These are phyloP conservation scores for Extremus antarcticus DNA, from an alignment of 495 filamentous ascomycete genomes.

Conservation along the genomic window DNA sequence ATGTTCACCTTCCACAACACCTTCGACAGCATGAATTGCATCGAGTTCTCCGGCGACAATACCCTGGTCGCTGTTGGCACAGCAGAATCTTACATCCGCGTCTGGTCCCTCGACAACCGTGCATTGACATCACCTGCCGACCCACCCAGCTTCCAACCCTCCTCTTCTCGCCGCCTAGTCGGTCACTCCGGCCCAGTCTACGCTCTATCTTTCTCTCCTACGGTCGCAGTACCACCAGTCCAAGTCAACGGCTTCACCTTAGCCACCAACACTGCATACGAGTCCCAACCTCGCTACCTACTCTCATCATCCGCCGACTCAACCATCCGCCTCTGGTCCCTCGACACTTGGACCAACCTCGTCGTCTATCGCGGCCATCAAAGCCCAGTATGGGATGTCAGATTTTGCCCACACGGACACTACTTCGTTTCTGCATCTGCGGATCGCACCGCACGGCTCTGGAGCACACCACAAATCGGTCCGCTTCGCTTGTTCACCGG, in stretches of 20 bases:
- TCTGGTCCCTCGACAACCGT: slow-evolving; percentile 80
- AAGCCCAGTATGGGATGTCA: slow-evolving; percentile 74
- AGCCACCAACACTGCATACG: slow-evolving; percentile 22
- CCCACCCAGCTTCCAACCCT: slow-evolving; percentile 40
- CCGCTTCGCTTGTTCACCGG: slow-evolving; percentile 82
- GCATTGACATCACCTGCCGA: slow-evolving; percentile 38
- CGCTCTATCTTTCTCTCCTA: slow-evolving; percentile 78
- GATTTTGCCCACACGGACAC: slow-evolving; percentile 88
- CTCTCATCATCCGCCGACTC: slow-evolving; percentile 82
- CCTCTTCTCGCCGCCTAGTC: slow-evolving; percentile 70
- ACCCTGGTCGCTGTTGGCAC: slow-evolving; percentile 76
- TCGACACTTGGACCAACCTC: slow-evolving; percentile 79
- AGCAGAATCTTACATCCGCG: slow-evolving; percentile 84
- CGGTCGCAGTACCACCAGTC: slow-evolving; percentile 42
- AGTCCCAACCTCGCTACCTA: slow-evolving; percentile 43
- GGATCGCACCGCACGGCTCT: slow-evolving; percentile 83
- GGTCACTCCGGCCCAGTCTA: slow-evolving; percentile 88
- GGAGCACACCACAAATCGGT: slow-evolving; percentile 81
- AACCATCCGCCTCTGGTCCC: slow-evolving; percentile 80
- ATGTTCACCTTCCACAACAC: slow-evolving; percentile 99
- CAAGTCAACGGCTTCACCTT: slow-evolving; percentile 47
- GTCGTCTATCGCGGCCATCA: slow-evolving; percentile 90
- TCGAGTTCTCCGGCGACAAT: slow-evolving; percentile 88
- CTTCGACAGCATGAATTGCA: slow-evolving; percentile 76
- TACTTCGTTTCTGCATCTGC: slow-evolving; percentile 83